Conservation (phyloP, 768 basidiomycete genomes). For the Leccinum aurantiacum region DNA sequence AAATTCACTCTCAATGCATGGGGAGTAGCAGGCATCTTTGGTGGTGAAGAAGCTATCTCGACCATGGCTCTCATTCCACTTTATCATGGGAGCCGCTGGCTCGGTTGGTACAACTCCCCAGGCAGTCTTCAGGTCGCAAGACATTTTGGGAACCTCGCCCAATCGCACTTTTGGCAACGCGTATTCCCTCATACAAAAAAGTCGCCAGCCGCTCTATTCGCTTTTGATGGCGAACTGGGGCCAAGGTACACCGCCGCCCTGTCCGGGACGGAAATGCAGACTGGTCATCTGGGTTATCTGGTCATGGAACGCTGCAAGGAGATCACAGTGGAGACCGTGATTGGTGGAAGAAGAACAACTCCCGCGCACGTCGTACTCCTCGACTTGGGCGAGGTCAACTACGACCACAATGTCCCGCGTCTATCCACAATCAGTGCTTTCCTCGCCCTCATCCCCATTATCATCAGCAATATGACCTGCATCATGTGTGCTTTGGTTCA, state of each 20-base stretch:
- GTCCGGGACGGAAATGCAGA: conserved; percentile 30
- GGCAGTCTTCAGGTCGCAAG: conserved; percentile 33
- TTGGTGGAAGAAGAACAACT: conserved; percentile 17
- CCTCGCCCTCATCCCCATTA: conserved; percentile 26
- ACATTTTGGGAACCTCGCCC: conserved; percentile 28
- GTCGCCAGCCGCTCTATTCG: conserved; percentile 25
- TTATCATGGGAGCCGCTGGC: conserved; percentile 28
- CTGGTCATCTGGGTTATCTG: conserved; percentile 31
- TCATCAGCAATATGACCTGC: conserved; percentile 24
- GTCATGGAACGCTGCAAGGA: conserved; percentile 21
- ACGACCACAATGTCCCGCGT: conserved; percentile 1
- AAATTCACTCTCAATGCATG: conserved; percentile 27
- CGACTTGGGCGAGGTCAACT: conserved; percentile 9
- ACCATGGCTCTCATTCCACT: conserved; percentile 33
- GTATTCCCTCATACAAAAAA: conserved; percentile 25
- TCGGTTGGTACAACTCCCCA: conserved; percentile 38
- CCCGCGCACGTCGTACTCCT: conserved; percentile 21
- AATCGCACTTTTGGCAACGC: conserved; percentile 25
- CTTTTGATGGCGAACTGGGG: conserved; percentile 26
- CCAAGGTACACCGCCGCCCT: conserved; percentile 27
- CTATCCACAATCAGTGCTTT: conserved; percentile 3
- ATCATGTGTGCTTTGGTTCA: conserved; percentile 20
- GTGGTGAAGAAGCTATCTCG: conserved; percentile 34
- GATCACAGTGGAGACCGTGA: not conserved
- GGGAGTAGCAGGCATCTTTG: conserved; percentile 37